These are phyloP conservation scores for Penicillium sp. DNA, from an alignment of 2,329 filamentous ascomycete species.

Conservation along the genomic window DNA sequence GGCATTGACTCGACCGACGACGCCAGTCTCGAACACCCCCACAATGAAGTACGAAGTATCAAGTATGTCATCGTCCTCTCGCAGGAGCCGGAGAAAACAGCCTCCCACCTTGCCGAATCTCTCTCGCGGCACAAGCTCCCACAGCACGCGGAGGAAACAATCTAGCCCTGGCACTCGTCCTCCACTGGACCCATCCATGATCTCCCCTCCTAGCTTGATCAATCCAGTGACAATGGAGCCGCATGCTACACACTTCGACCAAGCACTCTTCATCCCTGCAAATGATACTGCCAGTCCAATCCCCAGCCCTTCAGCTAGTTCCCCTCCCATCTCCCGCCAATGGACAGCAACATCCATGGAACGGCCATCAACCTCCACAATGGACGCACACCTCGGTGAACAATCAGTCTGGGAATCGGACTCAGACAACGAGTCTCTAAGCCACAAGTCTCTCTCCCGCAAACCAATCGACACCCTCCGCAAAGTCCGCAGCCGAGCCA, in stretches of 20 bases:
- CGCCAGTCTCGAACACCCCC: constrained; percentile 23
- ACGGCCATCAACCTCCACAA: constrained; percentile 38
- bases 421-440: constrained; percentile 40
- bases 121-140: constrained; percentile 26
- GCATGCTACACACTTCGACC: constrained; percentile 43
- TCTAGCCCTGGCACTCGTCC: constrained; percentile 29
- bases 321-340: constrained; percentile 36
- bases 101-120: constrained; percentile 37
- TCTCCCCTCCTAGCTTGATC: constrained; percentile 42
- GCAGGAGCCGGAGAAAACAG: constrained; percentile 35
- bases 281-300: constrained; percentile 43
- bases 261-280: constrained; percentile 45
- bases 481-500: constrained; percentile 45
- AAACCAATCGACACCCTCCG: constrained; percentile 45
- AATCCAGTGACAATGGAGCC: constrained; percentile 46
- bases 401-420: constrained; percentile 48
- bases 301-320: constrained; percentile 37
- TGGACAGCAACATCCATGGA: constrained; percentile 35
- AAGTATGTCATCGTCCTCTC: constrained; percentile 31
- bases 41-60: constrained; percentile 35
- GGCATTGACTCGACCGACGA: constrained; percentile 27
- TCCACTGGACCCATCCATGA: constrained; percentile 43
- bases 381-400: constrained; percentile 36
- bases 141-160: constrained; percentile 29
- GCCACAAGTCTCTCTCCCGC: constrained; percentile 40